Evolutionary conservation across 306 rosid species (phyloP), one percentile per base, ranked within the genome.

Genomic region (Lathyrus tuberosus): DNA sequence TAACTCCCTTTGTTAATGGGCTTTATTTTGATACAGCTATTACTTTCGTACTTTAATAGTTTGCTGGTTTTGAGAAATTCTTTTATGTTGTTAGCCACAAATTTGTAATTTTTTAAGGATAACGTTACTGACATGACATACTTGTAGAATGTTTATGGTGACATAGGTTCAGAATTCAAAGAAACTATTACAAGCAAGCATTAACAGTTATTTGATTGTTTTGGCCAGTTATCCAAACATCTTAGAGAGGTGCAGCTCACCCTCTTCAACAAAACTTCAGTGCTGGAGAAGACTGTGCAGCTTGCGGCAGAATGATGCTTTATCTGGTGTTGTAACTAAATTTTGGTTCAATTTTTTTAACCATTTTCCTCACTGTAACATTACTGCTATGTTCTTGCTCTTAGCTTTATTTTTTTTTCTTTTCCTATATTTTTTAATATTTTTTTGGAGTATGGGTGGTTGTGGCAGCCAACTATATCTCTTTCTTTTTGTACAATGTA

Each of bases 191-290:
- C 20, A 4, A 48, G 24, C 20, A 4, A 48, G 18, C 63, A 60
- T 66, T 46, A 8, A 69, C 41, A 30, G 17, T 73, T 63, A 28
- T 69, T 65, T 37, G 60, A 6, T 77, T 65, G 28, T 75, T 46
- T 51, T 73, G 26, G 42, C 63, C 88, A 95, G 97, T 58, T 95
- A 79, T 77, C 85, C 24, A 89, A 86, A 81, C 79, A 86, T 75
- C 70, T 91, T 77, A 87, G 85, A 79, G 91, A 91, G 85, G 95
- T 95, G 57, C 99, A 91, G 91, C 87, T 95, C 53, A 95, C 99
- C 37, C 86, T 95, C 62, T 95, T 95, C 82, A 86, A 85, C 52
- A 89, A 89, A 78, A 95, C 99, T 33, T 91, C 99, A 24, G 82
- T 95, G 96, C 88, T 95, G 56, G 99, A 95, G 82, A 95, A 95